Conservation (phyloP, 1,139 yeast species). For the Groenewaldozyma auringiensis region DNA sequence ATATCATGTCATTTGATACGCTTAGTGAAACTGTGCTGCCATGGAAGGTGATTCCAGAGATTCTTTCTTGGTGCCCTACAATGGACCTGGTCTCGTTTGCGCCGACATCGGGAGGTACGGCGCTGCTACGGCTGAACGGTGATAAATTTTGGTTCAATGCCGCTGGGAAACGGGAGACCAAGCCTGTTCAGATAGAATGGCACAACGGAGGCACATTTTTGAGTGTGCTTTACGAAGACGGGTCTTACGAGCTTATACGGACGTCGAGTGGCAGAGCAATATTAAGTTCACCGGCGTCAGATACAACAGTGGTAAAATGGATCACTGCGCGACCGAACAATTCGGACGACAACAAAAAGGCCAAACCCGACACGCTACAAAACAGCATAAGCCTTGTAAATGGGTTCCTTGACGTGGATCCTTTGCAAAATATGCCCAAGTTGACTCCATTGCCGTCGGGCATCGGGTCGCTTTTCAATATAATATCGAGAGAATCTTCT, state of each 20-base stretch:
- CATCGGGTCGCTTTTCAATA: conserved; percentile 12
- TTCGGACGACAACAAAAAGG: background rate
- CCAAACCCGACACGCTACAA: background rate
- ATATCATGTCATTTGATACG: conserved; percentile 3
- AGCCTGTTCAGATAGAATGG: conserved; percentile 21
- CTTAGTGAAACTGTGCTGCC: conserved; percentile 19
- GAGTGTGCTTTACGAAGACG: conserved; percentile 42
- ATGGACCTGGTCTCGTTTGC: conserved; percentile 47
- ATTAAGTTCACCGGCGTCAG: conserved; percentile 11
- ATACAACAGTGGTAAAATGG: background rate
- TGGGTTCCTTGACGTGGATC: conserved; percentile 18
- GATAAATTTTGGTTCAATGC: conserved; percentile 46
- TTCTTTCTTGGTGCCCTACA: conserved; percentile 49
- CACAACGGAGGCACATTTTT: conserved; percentile 35
- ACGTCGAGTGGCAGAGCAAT: conserved; percentile 44
- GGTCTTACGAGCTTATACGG: conserved; percentile 41
- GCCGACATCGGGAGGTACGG: conserved; percentile 36
- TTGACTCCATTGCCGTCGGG: conserved; percentile 31
- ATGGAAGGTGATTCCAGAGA: conserved; percentile 33
- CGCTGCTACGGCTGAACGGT: conserved; percentile 50
- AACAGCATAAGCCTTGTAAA: background rate
- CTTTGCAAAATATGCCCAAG: conserved; percentile 32
- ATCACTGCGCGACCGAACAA: background rate
- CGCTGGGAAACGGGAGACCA: conserved; percentile 12
- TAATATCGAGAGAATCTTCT: conserved; percentile 11